Conservation (phyloP, 2,329 filamentous ascomycete species). For the Paradendryphiella salina region DNA sequence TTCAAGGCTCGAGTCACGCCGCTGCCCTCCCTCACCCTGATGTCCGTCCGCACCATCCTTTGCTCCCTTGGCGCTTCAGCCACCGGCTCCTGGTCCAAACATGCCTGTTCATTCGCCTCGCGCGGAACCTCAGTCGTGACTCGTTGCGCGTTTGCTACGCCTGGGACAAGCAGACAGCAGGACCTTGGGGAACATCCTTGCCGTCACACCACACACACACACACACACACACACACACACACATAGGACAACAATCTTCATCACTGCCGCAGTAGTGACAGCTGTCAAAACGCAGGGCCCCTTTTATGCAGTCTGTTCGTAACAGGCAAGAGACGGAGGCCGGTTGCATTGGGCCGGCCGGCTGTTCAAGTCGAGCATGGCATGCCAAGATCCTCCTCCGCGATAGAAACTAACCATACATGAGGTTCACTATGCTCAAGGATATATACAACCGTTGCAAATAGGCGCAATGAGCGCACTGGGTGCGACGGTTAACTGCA, state of each 20-base stretch:
- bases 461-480: neutral
- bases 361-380: constrained; percentile 1
- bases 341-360: constrained; percentile 14
- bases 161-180: neutral
- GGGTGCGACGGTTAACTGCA: constrained; percentile 1
- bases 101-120: constrained; percentile 9
- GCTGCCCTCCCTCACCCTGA: constrained; percentile 2
- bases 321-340: constrained; percentile 11
- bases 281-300: constrained; percentile 10
- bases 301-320: constrained; percentile 8
- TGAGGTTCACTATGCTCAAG: neutral
- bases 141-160: neutral
- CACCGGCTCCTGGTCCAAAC: neutral
- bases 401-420: constrained; percentile 6
- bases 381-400: constrained; percentile 4
- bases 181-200: neutral
- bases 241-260: neutral
- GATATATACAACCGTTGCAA: neutral
- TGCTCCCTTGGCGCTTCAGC: constrained; percentile 1
- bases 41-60: constrained; percentile 1
- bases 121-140: constrained; percentile 9
- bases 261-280: constrained; percentile 9
- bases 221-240: too few relatives aligned
- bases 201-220: too few relatives aligned
- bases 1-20: constrained; percentile 1